phyloP scores from a whole-genome alignment of 2,329 filamentous ascomycete genomes.

The Neonectria punicea region DNA sequence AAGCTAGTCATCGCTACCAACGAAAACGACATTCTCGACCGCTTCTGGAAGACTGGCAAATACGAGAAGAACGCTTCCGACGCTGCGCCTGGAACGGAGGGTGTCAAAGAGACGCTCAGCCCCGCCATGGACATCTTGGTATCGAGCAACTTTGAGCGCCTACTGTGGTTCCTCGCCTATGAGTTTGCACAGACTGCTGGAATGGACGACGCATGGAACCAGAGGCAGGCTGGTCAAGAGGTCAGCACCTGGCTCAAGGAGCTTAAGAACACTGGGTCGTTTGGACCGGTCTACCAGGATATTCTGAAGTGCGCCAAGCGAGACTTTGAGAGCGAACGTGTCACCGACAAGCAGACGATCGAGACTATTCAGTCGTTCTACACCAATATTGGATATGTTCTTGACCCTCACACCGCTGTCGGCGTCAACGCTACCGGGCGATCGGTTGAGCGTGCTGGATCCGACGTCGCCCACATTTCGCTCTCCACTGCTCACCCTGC shows the following conservation, averaged over 20 bases:
- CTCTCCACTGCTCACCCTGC: conserved; percentile 95
- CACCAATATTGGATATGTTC: conserved; percentile 75
- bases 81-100: conserved; percentile 67
- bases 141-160: conserved; percentile 93
- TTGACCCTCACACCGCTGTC: conserved; percentile 93
- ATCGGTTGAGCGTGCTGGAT: conserved; percentile 66
- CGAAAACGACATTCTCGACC: conserved; percentile 95
- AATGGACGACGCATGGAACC: conserved; percentile 73
- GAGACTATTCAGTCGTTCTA: conserved; percentile 70
- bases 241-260: conserved; percentile 82
- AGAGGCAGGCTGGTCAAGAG: conserved; percentile 77
- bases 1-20: conserved; percentile 95
- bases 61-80: conserved; percentile 86
- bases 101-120: conserved; percentile 84
- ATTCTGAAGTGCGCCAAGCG: conserved; percentile 76
- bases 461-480: conserved; percentile 76
- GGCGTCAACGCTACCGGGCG: conserved; percentile 81
- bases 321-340: conserved; percentile 84
- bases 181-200: conserved; percentile 69
- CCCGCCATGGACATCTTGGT: conserved; percentile 99
- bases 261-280: conserved; percentile 84
- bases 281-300: conserved; percentile 78
- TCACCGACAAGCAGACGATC: conserved; percentile 74
- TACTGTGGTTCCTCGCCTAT: conserved; percentile 93
- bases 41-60: conserved; percentile 90